These are phyloP conservation scores for Mercurialis annua DNA, from an alignment of 345 rosid species.

Conservation along the genomic window DNA sequence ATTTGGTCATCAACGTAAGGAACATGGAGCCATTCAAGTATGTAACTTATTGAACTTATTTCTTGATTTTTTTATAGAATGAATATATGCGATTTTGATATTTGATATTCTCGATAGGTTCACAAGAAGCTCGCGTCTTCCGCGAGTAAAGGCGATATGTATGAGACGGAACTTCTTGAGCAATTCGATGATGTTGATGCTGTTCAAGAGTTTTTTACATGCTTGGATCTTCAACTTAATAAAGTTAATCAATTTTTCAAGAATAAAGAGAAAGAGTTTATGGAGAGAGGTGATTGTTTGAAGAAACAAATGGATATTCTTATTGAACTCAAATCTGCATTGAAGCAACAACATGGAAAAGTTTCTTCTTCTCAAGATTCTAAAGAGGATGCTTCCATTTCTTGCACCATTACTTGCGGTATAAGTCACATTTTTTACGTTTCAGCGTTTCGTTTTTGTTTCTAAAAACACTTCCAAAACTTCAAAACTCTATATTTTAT, in stretches of 20 bases:
- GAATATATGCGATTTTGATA: conserved; percentile 1
- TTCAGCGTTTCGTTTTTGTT: not conserved
- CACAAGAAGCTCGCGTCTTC: conserved; percentile 73
- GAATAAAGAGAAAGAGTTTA: conserved; percentile 78
- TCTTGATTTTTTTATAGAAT: not conserved
- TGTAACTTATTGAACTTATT: not conserved
- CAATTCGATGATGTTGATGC: conserved; percentile 77
- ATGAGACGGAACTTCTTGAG: conserved; percentile 83
- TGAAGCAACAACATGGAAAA: conserved; percentile 45
- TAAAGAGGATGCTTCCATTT: conserved; percentile 71
- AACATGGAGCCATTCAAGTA: conserved; percentile 75
- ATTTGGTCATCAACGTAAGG: conserved; percentile 41
- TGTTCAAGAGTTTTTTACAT: conserved; percentile 64
- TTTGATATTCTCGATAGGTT: conserved; percentile 43
- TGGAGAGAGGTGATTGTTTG: conserved; percentile 81
- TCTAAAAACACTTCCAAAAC: too few species aligned
- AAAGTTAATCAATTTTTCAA: conserved; percentile 87
- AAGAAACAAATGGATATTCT: conserved; percentile 90
- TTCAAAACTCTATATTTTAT: too few species aligned
- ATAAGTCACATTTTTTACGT: conserved; percentile 8
- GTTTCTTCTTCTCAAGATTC: conserved; percentile 49
- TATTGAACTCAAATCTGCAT: conserved; percentile 57
- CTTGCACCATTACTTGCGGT: conserved; percentile 82
- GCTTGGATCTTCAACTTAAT: conserved; percentile 85
- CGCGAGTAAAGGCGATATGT: conserved; percentile 55